Conservation (phyloP, 2,329 filamentous ascomycete species). For the Botrytis sinoallii region DNA sequence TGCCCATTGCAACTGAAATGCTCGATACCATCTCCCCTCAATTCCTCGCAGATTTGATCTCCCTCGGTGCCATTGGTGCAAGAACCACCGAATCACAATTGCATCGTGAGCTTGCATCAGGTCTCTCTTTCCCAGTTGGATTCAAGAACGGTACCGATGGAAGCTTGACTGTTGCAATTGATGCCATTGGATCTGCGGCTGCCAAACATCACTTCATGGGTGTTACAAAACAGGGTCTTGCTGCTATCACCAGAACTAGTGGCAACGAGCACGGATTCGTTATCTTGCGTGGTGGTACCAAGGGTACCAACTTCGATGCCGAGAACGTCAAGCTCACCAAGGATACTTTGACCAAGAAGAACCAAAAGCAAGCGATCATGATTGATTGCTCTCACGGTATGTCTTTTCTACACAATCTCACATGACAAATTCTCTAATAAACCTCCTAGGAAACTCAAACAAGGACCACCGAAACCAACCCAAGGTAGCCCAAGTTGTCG, state of each 20-base stretch:
- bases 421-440: slow-evolving; percentile 4
- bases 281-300: slow-evolving; percentile 86
- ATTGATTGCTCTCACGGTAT: slow-evolving; percentile 95
- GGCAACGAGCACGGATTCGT: slow-evolving; percentile 98
- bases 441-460: slow-evolving; percentile 75
- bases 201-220: slow-evolving; percentile 96
- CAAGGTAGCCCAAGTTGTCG: slow-evolving; percentile 78
- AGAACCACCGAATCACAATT: slow-evolving; percentile 95
- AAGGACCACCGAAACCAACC: slow-evolving; percentile 98
- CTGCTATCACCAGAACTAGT: slow-evolving; percentile 87
- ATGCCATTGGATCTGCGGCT: slow-evolving; percentile 85
- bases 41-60: slow-evolving; percentile 94
- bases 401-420: slow-evolving; percentile 32
- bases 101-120: slow-evolving; percentile 91
- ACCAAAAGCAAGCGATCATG: slow-evolving; percentile 88
- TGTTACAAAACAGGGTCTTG: slow-evolving; percentile 95
- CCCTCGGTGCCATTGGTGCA: slow-evolving; percentile 90
- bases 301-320: slow-evolving; percentile 90
- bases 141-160: slow-evolving; percentile 99
- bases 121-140: slow-evolving; percentile 93
- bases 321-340: slow-evolving; percentile 77
- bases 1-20: slow-evolving; percentile 98
- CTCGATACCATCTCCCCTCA: slow-evolving; percentile 97
- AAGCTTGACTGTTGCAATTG: slow-evolving; percentile 84
- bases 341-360: slow-evolving; percentile 76